Evolutionary conservation across 805 yeast species (phyloP), one percentile per base, ranked within the genome.

Genomic region (Metschnikowia sp.): DNA sequence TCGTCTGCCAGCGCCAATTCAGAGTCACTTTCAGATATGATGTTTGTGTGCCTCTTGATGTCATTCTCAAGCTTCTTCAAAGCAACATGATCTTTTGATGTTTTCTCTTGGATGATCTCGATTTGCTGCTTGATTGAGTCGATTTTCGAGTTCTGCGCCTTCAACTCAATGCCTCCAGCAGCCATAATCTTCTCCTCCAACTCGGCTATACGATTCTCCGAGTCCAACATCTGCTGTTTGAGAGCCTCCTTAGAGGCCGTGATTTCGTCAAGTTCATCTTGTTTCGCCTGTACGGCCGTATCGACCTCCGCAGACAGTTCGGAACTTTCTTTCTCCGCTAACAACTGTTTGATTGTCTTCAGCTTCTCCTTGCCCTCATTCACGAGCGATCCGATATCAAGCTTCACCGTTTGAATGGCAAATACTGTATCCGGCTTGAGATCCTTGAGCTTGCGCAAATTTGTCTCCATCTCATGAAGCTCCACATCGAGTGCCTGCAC

Each of bases 81-180:
- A 31, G 81, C 69, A 47, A 83, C 65, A 46, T 74, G 78, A 47
- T 81, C 87, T 30, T 76, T 77, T 5, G 83, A 74, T 11, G 82
- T 73, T 56, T 81, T 82, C 38, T 79, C 79, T 32, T 68, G 70
- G 11, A 82, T 63, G 15, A 84, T 77, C 44, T 83, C 87, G 29
- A 86, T 77, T 57, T 81, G 78, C 56, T 86, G 87, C 37, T 74
- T 71, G 32, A 86, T 72, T 1, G 95, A 85, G 56, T 83, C 90
- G 8, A 94, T 96, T 59, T 82, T 86, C 1, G 95, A 79, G 51
- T 82, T 85, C 58, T 90, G 97, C 50, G 86, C 64, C 47, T 88
- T 81, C 53, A 94, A 72, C 51, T 82, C 82, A 8, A 87, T 84
- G 50, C 99, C 99, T 45, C 99, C 99, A 45, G 88, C 84, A 42